Evolutionary conservation across 1,284 basidiomycete genomes (phyloP).

Genomic region (Ustilago nuda): DNA sequence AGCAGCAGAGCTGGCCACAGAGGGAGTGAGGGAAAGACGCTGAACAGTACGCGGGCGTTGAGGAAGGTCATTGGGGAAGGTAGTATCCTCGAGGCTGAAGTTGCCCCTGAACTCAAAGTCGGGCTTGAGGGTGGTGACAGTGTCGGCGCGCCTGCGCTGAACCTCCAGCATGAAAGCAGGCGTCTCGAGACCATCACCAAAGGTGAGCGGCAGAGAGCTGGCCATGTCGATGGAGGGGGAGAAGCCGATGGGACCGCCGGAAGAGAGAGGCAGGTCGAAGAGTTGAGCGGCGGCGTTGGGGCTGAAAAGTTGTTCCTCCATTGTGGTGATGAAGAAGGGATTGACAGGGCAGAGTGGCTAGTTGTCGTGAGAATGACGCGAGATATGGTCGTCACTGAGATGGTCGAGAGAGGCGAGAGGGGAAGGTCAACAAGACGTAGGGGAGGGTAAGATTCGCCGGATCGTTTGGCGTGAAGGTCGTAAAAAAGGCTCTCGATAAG

Average conservation of each 20-base stretch:
- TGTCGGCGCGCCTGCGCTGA: slow-evolving; percentile 53
- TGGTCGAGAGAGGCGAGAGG: slow-evolving; percentile 5
- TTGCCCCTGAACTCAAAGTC: slow-evolving; percentile 40
- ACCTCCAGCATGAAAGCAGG: slow-evolving; percentile 50
- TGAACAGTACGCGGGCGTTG: slow-evolving; percentile 47
- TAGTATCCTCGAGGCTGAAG: slow-evolving; percentile 22
- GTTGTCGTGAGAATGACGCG: neutral
- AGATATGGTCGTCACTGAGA: neutral
- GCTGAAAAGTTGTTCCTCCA: slow-evolving; percentile 57
- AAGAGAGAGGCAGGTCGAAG: slow-evolving; percentile 40
- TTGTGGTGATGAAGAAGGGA: slow-evolving; percentile 15
- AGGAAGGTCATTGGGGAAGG: slow-evolving; percentile 40
- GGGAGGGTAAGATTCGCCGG: slow-evolving; percentile 3
- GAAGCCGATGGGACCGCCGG: slow-evolving; percentile 42
- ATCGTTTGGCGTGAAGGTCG: slow-evolving; percentile 32
- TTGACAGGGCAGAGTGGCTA: neutral
- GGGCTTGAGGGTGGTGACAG: slow-evolving; percentile 53
- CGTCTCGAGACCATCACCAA: slow-evolving; percentile 36
- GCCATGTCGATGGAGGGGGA: slow-evolving; percentile 46
- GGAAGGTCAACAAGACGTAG: slow-evolving; percentile 2
- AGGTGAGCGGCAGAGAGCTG: slow-evolving; percentile 38
- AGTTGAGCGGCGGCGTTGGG: slow-evolving; percentile 34
- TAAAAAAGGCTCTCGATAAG: slow-evolving; percentile 22
- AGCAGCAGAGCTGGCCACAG: slow-evolving; percentile 53
- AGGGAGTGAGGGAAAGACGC: slow-evolving; percentile 56